These are phyloP conservation scores for Conticribra weissflogii DNA, from an alignment of 108 stramenopile species.

Conservation along the genomic window DNA sequence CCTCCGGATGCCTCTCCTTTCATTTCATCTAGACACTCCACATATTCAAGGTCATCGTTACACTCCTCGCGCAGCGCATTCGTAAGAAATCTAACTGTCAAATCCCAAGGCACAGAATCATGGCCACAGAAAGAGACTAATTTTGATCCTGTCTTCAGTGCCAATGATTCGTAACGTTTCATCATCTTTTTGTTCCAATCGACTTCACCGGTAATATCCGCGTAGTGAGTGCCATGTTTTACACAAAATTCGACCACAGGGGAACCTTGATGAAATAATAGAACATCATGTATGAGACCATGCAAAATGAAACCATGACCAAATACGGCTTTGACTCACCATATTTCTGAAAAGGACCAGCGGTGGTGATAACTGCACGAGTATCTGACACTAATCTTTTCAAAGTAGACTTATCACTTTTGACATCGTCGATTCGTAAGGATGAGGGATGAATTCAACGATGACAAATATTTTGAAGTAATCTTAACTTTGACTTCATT, in stretches of 20 bases:
- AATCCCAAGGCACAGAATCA: slow-evolving; percentile 92
- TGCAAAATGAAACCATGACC: neutral
- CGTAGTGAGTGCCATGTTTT: slow-evolving; percentile 79
- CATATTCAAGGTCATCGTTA: slow-evolving; percentile 41
- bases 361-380: slow-evolving; percentile 78
- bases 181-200: slow-evolving; percentile 83
- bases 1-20: slow-evolving; percentile 62
- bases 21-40: slow-evolving; percentile 61
- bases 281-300: no score
- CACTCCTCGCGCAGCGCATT: slow-evolving; percentile 41
- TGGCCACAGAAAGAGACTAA: slow-evolving; percentile 85
- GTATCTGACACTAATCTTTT: slow-evolving; percentile 73
- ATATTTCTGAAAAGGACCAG: slow-evolving; percentile 89
- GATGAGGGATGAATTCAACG: no score
- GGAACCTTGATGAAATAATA: neutral
- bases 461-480: no score
- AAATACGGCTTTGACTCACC: slow-evolving; percentile 33
- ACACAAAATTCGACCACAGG: slow-evolving; percentile 84
- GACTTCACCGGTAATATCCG: slow-evolving; percentile 94
- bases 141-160: slow-evolving; percentile 63
- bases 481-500: no score
- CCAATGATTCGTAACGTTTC: slow-evolving; percentile 52
- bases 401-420: slow-evolving; percentile 60
- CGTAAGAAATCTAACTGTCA: slow-evolving; percentile 54
- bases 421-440: no score